phyloP scores from a whole-genome alignment of 257 asterid genomes.

The Paraleonurus japonicus region DNA sequence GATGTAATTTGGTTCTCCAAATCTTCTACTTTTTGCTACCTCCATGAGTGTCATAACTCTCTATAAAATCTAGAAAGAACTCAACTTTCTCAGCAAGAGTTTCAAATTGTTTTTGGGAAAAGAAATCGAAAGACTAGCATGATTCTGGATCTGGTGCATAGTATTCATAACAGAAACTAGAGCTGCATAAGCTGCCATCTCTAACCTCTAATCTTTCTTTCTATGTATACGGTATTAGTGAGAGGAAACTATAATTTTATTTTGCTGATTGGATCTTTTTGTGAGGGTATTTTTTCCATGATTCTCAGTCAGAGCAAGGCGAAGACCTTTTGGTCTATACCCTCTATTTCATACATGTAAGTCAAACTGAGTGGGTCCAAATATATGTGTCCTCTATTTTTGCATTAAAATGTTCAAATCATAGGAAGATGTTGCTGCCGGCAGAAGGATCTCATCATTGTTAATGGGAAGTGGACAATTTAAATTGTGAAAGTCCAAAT shows the following conservation, averaged over 20 bases:
- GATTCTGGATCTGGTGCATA: not conserved
- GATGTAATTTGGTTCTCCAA: not conserved
- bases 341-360: no score
- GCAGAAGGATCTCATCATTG: not conserved
- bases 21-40: not conserved
- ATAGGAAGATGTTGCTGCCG: not conserved
- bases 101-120: not conserved
- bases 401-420: not conserved
- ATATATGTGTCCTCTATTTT: not conserved
- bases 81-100: not conserved
- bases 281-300: no score
- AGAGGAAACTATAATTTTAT: not conserved
- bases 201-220: not conserved
- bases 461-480: no score
- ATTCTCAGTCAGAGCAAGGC: no score
- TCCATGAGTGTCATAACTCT: not conserved
- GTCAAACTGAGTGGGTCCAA: not conserved
- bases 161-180: not conserved
- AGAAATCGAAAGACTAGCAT: not conserved
- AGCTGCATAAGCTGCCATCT: slow-evolving; percentile 19
- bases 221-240: not conserved
- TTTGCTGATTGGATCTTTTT: not conserved
- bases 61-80: not conserved
- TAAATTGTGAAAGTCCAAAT: no score
- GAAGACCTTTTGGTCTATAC: no score